A percentile compares a stretch with the other conserved stretches of the same genome.
Evolutionary conservation across 2,329 filamentous ascomycete genomes (phyloP).

Genomic region (Fusarium newnesense): DNA sequence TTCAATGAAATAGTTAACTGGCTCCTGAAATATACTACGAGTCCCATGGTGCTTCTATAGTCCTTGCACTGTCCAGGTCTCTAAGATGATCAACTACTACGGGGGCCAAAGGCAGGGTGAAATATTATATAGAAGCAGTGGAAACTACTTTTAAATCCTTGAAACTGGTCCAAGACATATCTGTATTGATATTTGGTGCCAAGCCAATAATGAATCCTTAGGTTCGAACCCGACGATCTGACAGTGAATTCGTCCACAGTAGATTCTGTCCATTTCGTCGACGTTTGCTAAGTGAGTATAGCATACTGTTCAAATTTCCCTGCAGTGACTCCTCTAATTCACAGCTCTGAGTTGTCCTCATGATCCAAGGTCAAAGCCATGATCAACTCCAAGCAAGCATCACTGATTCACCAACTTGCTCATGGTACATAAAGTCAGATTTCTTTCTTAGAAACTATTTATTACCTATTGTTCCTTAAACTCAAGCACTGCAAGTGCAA

Average conservation of each 20-base stretch:
- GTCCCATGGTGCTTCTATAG: rapidly evolving
- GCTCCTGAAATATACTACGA: rapidly evolving
- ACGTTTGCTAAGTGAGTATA: background rate
- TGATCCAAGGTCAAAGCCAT: background rate
- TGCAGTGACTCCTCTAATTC: background rate
- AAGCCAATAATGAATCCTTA: background rate
- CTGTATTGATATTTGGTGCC: rapidly evolving
- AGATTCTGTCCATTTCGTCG: background rate
- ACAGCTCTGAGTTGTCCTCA: background rate
- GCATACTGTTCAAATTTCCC: background rate
- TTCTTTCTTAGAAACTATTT: background rate
- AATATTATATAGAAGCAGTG: no score
- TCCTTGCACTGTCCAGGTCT: no score
- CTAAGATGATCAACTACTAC: background rate
- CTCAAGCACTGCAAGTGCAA: no score
- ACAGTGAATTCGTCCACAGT: background rate
- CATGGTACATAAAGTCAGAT: background rate
- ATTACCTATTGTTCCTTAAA: background rate
- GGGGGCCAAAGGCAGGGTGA: no score
- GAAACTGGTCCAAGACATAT: rapidly evolving
- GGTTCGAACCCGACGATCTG: background rate
- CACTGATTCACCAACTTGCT: background rate
- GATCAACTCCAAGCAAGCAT: background rate
- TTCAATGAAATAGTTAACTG: rapidly evolving
- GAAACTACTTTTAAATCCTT: background rate